phyloP scores from a whole-genome alignment of 208 protist genomes.

The Leishmania tropica region DNA sequence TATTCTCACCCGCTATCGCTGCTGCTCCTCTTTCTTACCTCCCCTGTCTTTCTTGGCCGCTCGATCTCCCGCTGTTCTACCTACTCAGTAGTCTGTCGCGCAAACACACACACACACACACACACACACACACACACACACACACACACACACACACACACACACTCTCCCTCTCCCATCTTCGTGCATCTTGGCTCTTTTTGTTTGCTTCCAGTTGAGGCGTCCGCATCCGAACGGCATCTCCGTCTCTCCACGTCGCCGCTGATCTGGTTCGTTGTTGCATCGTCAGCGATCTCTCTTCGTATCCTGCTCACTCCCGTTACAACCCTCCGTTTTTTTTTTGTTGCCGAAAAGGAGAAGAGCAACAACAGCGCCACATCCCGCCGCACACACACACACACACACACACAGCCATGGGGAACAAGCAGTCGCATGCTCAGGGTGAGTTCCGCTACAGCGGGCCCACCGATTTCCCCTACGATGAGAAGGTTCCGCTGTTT shows the following conservation, averaged over 20 bases:
- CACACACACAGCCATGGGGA: constrained; percentile 14
- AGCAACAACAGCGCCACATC: too few relatives aligned
- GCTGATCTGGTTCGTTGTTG: too few relatives aligned
- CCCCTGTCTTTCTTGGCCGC: not conserved
- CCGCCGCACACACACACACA: not conserved
- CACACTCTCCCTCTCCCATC: too few relatives aligned
- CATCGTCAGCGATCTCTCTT: too few relatives aligned
- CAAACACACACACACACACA: not conserved
- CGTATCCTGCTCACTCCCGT: too few relatives aligned
- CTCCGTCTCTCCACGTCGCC: too few relatives aligned
- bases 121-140: not conserved
- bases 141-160: not conserved
- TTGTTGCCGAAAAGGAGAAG: too few relatives aligned
- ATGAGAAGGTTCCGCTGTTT: constrained; percentile 53
- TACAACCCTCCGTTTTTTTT: too few relatives aligned
- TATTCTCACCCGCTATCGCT: not conserved
- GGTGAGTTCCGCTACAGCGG: constrained; percentile 35
- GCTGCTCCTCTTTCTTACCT: not conserved
- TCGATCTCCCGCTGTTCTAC: not conserved
- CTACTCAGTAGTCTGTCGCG: not conserved
- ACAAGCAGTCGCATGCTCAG: constrained; percentile 14
- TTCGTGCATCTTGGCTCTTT: too few relatives aligned
- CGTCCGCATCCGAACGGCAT: too few relatives aligned
- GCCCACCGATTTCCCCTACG: constrained; percentile 50
- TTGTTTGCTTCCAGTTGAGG: too few relatives aligned